Evolutionary conservation across 441 rosid species (phyloP).

Genomic region (Populus tomentosa): DNA sequence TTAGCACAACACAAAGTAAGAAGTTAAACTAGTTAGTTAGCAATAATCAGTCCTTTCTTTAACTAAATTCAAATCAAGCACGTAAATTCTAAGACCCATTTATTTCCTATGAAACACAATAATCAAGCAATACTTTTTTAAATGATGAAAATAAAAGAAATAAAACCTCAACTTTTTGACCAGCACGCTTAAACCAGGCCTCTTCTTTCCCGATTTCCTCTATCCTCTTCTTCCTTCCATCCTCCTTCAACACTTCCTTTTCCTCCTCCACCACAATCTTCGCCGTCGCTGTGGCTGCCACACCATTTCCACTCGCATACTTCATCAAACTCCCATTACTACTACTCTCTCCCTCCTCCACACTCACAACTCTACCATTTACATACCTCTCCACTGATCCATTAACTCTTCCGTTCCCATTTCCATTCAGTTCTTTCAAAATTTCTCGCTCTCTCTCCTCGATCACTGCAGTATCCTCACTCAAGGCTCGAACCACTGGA

Average conservation of each 20-base stretch:
- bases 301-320: conserved; percentile 59
- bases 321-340: conserved; percentile 55
- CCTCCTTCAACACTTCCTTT: conserved; percentile 50
- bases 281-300: conserved; percentile 20
- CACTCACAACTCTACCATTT: conserved; percentile 25
- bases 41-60: not conserved
- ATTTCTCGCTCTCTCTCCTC: conserved; percentile 48
- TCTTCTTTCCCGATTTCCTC: conserved; percentile 95
- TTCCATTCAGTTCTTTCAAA: conserved; percentile 45
- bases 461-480: conserved; percentile 44
- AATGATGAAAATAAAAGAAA: not conserved
- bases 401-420: conserved; percentile 19
- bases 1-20: not conserved
- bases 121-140: not conserved
- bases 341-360: conserved; percentile 22
- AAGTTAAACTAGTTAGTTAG: not conserved
- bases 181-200: conserved; percentile 77
- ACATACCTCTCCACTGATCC: conserved; percentile 24
- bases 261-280: conserved; percentile 49
- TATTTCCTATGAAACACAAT: not conserved
- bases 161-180: conserved; percentile 56
- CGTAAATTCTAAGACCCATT: not conserved
- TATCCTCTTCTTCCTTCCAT: conserved; percentile 74
- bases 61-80: not conserved
- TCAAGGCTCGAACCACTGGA: conserved; percentile 39